Percentiles rank a stretch among this genome's conserved stretches.
Conservation (phyloP, 2,329 filamentous ascomycete genomes). For the Fusarium incarnatum region DNA sequence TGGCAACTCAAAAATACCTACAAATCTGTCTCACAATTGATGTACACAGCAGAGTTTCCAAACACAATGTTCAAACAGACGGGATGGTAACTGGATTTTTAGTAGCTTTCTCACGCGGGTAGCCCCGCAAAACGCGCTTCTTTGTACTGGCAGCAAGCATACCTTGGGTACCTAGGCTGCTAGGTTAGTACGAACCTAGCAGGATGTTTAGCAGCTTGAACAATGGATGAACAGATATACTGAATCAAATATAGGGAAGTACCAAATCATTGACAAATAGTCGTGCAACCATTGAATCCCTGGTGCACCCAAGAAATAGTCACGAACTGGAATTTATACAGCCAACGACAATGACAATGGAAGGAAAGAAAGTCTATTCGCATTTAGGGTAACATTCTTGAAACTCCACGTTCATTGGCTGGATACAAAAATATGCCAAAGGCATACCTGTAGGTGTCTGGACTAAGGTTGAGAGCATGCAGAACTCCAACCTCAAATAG, state of each 20-base stretch:
- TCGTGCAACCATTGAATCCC: neutral
- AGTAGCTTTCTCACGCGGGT: neutral
- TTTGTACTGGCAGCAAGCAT: neutral
- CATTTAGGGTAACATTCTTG: conserved; percentile 21
- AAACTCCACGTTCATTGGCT: conserved; percentile 18
- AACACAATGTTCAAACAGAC: neutral
- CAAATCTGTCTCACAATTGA: neutral
- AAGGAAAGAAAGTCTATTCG: neutral
- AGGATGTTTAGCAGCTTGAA: neutral
- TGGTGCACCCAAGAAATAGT: neutral
- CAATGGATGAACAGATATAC: neutral
- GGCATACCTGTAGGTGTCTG: neutral
- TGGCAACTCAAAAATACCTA: neutral
- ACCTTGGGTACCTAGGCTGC: no score
- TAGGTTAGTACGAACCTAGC: neutral
- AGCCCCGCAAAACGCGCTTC: neutral
- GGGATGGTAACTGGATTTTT: neutral
- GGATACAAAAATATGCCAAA: neutral
- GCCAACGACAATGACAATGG: neutral
- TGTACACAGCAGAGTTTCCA: neutral
- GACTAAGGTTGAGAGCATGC: neutral
- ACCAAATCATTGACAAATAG: neutral
- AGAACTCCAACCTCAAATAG: neutral
- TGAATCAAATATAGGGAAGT: neutral
- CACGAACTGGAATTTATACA: neutral